Evolutionary conservation across 768 basidiomycete species (phyloP).

Genomic region (Trametes cubensis): DNA sequence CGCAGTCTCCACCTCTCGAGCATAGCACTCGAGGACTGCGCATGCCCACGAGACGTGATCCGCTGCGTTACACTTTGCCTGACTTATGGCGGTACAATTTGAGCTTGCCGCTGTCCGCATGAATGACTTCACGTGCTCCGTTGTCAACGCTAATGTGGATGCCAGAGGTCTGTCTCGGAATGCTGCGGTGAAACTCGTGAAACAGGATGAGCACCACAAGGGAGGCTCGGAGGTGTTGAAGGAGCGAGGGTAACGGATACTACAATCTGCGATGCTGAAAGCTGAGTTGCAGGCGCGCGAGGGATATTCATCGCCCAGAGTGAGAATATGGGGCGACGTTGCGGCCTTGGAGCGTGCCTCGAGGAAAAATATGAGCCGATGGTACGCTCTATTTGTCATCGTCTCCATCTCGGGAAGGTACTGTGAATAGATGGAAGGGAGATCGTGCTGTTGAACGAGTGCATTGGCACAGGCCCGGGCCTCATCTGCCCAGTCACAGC

Average conservation of each 20-base stretch:
- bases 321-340: background rate
- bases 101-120: background rate
- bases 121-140: background rate
- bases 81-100: background rate
- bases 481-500: slow-evolving; percentile 46
- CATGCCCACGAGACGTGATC: background rate
- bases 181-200: background rate
- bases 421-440: background rate
- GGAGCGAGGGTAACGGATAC: background rate
- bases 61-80: background rate
- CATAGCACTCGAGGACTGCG: background rate
- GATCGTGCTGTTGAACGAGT: slow-evolving; percentile 22
- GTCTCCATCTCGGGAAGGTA: slow-evolving; percentile 15
- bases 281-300: background rate
- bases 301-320: background rate
- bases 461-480: slow-evolving; percentile 41
- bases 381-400: background rate
- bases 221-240: background rate
- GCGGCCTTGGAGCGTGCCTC: slow-evolving; percentile 49
- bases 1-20: background rate
- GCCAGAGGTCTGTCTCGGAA: background rate
- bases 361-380: slow-evolving; percentile 1
- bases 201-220: background rate
- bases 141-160: background rate
- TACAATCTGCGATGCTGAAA: background rate